phyloP scores from a whole-genome alignment of 345 rosid genomes.

The Cardamine chenopodiifolia region DNA sequence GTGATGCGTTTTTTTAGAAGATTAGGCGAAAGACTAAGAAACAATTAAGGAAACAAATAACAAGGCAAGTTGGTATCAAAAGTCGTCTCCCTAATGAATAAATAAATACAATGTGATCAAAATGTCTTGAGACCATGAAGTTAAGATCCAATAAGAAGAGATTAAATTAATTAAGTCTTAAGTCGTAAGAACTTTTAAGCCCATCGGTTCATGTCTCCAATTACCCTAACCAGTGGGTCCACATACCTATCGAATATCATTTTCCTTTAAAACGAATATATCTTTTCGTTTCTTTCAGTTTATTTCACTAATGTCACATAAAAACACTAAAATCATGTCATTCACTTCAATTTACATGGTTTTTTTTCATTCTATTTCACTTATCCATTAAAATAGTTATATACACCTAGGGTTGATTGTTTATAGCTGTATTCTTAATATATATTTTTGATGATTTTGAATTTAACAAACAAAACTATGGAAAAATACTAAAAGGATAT shows the following conservation, averaged over 20 bases:
- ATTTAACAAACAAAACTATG: neutral
- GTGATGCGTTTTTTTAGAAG: constrained; percentile 4
- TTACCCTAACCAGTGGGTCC: constrained; percentile 40
- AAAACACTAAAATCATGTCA: constrained; percentile 3
- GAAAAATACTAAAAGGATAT: neutral
- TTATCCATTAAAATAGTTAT: constrained; percentile 1
- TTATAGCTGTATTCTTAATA: neutral
- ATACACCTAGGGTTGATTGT: neutral
- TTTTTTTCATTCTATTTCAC: constrained; percentile 2
- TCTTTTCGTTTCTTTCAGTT: neutral
- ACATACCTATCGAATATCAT: constrained; percentile 25
- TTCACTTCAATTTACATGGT: neutral
- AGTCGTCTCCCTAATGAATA: constrained; percentile 7
- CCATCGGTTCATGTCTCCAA: constrained; percentile 44
- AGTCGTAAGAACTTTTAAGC: constrained; percentile 44
- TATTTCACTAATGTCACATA: constrained; percentile 10
- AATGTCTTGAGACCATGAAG: constrained; percentile 33
- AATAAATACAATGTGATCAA: constrained; percentile 27
- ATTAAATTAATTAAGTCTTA: constrained; percentile 21
- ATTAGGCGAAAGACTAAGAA: constrained; percentile 15
- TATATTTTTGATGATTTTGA: neutral
- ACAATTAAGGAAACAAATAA: constrained; percentile 11
- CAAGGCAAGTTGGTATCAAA: constrained; percentile 24
- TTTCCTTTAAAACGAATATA: neutral
- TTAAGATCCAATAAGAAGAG: constrained; percentile 38